phyloP scores from a whole-genome alignment of 2,329 filamentous ascomycete species.

The Tolypocladium album region DNA sequence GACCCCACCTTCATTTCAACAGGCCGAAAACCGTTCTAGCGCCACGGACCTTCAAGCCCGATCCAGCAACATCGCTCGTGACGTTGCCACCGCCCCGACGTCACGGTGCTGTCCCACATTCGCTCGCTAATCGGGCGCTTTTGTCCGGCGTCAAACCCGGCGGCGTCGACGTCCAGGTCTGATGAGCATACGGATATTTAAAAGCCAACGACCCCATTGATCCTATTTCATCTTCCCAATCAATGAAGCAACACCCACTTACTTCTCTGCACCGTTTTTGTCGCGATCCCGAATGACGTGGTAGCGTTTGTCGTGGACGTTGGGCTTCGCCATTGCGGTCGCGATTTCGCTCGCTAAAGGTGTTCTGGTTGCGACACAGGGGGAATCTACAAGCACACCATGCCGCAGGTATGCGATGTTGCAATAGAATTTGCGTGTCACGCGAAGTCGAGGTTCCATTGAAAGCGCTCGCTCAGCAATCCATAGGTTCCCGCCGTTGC shows the following conservation, averaged over 20 bases:
- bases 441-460: no score
- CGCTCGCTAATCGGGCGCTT: no score
- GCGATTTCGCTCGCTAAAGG: no score
- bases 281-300: neutral
- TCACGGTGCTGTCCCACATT: neutral
- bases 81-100: neutral
- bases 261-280: neutral
- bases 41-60: neutral
- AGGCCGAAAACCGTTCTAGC: neutral
- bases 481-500: no score
- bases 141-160: no score
- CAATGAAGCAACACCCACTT: neutral
- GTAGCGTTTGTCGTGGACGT: neutral
- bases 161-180: no score
- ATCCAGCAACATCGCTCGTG: neutral
- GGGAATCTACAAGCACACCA: no score
- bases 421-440: no score
- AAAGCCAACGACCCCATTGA: neutral
- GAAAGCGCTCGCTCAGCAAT: no score
- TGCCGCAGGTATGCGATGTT: no score
- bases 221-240: neutral
- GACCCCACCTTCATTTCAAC: neutral
- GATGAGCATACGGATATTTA: neutral
- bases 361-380: no score
- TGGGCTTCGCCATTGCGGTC: no score